phyloP scores from a whole-genome alignment of 2,329 filamentous ascomycete genomes.

The Sclerotinia spermophila region DNA sequence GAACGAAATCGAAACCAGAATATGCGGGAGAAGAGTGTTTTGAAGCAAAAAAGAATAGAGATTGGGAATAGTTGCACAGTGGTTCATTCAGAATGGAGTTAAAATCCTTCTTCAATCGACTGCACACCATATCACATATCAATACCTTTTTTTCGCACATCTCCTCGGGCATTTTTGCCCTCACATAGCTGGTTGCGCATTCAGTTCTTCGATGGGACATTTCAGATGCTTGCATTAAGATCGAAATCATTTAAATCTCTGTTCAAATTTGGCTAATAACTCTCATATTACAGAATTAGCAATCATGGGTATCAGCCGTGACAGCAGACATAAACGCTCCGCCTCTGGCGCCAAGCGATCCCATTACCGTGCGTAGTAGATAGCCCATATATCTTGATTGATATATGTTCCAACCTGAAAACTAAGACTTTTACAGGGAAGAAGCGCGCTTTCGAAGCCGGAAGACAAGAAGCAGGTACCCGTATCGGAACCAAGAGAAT shows the following conservation, averaged over 20 bases:
- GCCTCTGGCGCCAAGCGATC: conserved; percentile 97
- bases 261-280: conserved; percentile 30
- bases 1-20: conserved; percentile 2
- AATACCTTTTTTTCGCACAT: conserved; percentile 11
- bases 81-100: conserved; percentile 10
- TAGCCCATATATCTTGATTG: conserved; percentile 59
- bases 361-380: conserved; percentile 77
- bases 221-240: neutral
- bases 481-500: conserved; percentile 97
- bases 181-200: conserved; percentile 15
- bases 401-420: conserved; percentile 71
- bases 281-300: conserved; percentile 56
- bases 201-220: neutral
- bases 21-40: neutral
- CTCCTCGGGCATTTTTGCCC: neutral
- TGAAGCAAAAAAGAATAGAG: neutral
- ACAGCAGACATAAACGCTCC: conserved; percentile 99
- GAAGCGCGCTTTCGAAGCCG: conserved; percentile 99
- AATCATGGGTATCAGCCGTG: conserved; percentile 99
- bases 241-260: neutral
- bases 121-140: conserved; percentile 12
- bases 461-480: conserved; percentile 98
- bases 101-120: conserved; percentile 1
- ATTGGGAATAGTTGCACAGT: conserved; percentile 9
- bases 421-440: conserved; percentile 64